phyloP scores from a whole-genome alignment of 2,329 filamentous ascomycete genomes.

The Ceratocystis diversiconidia region DNA sequence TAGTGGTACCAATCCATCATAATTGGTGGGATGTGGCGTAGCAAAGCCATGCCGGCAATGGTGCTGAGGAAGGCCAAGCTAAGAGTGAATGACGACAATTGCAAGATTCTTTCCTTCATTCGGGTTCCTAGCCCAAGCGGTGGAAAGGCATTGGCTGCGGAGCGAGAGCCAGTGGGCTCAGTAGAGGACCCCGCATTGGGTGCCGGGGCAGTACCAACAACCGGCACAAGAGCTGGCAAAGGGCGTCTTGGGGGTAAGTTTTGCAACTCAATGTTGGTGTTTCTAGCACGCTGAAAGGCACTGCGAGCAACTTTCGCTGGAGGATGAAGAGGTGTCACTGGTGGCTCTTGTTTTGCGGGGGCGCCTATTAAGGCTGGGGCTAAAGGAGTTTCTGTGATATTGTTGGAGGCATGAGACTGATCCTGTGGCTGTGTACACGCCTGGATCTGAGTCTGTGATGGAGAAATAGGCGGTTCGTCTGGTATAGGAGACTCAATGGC shows the following conservation, averaged over 20 bases:
- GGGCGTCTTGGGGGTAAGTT: not conserved
- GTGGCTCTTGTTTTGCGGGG: not conserved
- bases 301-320: not conserved
- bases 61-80: slow-evolving; percentile 63
- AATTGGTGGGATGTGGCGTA: slow-evolving; percentile 47
- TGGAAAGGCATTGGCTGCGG: not conserved
- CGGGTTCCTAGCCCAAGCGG: slow-evolving; percentile 23
- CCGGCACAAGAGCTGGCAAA: not conserved
- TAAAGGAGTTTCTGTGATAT: not conserved
- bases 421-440: not conserved
- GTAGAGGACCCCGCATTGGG: not conserved
- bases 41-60: slow-evolving; percentile 60
- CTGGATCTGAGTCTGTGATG: not conserved
- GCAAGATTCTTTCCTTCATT: slow-evolving; percentile 51
- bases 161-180: not conserved
- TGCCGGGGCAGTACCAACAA: not conserved
- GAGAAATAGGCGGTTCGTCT: not conserved
- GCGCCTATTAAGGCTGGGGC: not conserved
- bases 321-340: not conserved
- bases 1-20: slow-evolving; percentile 36
- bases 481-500: not conserved
- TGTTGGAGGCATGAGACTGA: not conserved
- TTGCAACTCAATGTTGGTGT: not conserved
- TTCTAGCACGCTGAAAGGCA: not conserved
- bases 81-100: slow-evolving; percentile 55